Base-by-base conservation (phyloP, 2,329 filamentous ascomycete genomes). In the Epicoccum sorghinum region DNA sequence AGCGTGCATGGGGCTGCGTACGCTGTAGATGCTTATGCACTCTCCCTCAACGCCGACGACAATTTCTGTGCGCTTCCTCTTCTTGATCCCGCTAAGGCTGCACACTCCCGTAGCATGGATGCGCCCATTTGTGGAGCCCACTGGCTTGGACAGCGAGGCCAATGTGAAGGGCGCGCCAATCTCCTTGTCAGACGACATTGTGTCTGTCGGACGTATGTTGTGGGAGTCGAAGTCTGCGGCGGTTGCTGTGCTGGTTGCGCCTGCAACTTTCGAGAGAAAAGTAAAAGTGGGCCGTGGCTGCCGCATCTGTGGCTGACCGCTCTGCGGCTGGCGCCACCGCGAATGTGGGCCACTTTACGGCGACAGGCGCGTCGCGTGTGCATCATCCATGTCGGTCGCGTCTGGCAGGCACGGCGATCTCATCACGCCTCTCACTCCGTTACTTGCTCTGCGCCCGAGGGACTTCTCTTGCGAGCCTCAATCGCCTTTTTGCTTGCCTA, bases 31-130 rank as follows among this genome's bases (percentile, higher is more conserved):
- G 59, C 82, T 86, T 44, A 88, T 74, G 27, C 82, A 81, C 67
- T 87, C 83, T 35, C 84, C 84, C 67, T 87, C 84, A 12, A 86
- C 76, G 1, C 79, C 83, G 18, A 85, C 79, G 29, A 78, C 83
- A 46, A 87, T 77, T 66, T 88, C 85, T 63, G 85, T 82, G 68
- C 85, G 77, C 75, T 87, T 86, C 68, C 83, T 80, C 73, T 85
- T 86, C 72, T 80, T 83, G 37, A 80, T 78, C 47, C 80, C 79
- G 53, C 77, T 77, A 49, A 86, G 70, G 61, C 82, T 80, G 70
- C 79, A 80, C 39, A 86, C 83, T n/a, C 74, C 66, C 33, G 77
- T 69, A 22, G 76, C 76, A 46, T 75, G 72, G 4, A 73, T 73
- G 41, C 68, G 74, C 39, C 78, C 79, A 50, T 74, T 65, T 29